Base-by-base conservation (phyloP, 2,329 filamentous ascomycete genomes). In the Penicillium sp. region DNA sequence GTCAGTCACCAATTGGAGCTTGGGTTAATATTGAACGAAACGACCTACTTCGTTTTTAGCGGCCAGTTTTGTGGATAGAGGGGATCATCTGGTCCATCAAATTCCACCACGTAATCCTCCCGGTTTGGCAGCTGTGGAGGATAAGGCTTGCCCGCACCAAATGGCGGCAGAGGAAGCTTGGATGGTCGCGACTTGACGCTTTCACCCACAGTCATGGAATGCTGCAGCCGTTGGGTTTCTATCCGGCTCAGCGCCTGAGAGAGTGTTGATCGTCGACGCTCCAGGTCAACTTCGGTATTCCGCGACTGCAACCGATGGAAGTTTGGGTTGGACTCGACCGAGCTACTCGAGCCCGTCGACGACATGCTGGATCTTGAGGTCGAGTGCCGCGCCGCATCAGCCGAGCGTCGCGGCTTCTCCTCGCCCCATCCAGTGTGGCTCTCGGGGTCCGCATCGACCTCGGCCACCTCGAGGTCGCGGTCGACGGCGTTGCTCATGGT, bases 41-140 rank as follows among this genome's bases (percentile, higher is more conserved):
- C 19, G 14, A 68, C 71, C 37, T 65, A 78, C 77, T 84, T 85
- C 67, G 75, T 80, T 60, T 69, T 75, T 8, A 80, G 43, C 0
- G 78, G 72, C 82, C 83, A 85, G 60, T 85, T 85, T 68, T 83
- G 79, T 0, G 83, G 81, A 65, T 85, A 81, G 22, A 82, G 22
- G 2, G 82, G 82, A 64, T 85, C 83, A 59, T 82, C 72, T 0
- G 74, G 75, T 1, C 83, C 83, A 62, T 84, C 82, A 60, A 85
- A 85, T 54, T 85, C 83, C 5, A 85, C 83, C 3, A 85, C 82
- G 63, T 85, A 86, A 52, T 84, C 81, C 55, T 85, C 82, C 33
- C 77, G 74, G 4, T 79, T 79, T 6, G 82, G 82, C 7, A 85
- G 66, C 2, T 73, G 76, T 10, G 83, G 82, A 1, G 84, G 84